A percentile compares a stretch with the other conserved stretches of the same genome.
phyloP scores from a whole-genome alignment of 1,284 basidiomycete species.

The Cerrena zonata region DNA sequence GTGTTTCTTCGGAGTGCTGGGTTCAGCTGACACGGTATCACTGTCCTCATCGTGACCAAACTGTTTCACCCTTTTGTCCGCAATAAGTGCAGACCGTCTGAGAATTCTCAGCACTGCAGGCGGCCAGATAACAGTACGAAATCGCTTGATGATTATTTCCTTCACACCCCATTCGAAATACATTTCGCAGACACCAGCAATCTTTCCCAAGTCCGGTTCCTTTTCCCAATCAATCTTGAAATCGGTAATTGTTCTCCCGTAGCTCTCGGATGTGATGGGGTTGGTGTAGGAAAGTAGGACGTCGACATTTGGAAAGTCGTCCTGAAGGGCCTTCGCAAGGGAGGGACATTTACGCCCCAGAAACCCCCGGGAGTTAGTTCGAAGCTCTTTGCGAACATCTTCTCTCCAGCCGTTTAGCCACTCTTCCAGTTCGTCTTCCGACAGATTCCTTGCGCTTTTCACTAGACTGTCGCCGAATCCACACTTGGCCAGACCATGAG shows the following conservation, averaged over 20 bases:
- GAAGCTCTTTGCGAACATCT: slow-evolving; percentile 62
- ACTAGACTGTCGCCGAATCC: slow-evolving; percentile 69
- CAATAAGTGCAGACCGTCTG: slow-evolving; percentile 46
- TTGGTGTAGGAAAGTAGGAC: slow-evolving; percentile 69
- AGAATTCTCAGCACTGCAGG: slow-evolving; percentile 60
- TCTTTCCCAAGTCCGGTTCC: slow-evolving; percentile 66
- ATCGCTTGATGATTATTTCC: slow-evolving; percentile 72
- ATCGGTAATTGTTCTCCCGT: slow-evolving; percentile 33
- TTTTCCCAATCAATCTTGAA: slow-evolving; percentile 43
- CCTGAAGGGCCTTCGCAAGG: slow-evolving; percentile 56
- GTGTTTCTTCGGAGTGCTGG: slow-evolving; percentile 39
- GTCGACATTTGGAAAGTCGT: slow-evolving; percentile 60
- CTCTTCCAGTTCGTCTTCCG: slow-evolving; percentile 39
- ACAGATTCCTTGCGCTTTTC: slow-evolving; percentile 49
- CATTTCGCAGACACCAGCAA: slow-evolving; percentile 74
- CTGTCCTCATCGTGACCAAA: background rate
- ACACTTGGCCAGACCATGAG: slow-evolving; percentile 63
- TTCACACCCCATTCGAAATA: slow-evolving; percentile 88
- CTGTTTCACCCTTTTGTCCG: slow-evolving; percentile 33
- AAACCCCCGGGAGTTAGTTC: slow-evolving; percentile 59
- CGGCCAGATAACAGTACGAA: slow-evolving; percentile 72
- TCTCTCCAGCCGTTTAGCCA: slow-evolving; percentile 64
- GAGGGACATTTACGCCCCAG: slow-evolving; percentile 55
- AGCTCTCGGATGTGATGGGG: slow-evolving; percentile 70
- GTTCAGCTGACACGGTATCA: slow-evolving; percentile 8